Evolutionary conservation across 2,329 filamentous ascomycete genomes (phyloP).

Genomic region (Colletotrichum noveboracense): DNA sequence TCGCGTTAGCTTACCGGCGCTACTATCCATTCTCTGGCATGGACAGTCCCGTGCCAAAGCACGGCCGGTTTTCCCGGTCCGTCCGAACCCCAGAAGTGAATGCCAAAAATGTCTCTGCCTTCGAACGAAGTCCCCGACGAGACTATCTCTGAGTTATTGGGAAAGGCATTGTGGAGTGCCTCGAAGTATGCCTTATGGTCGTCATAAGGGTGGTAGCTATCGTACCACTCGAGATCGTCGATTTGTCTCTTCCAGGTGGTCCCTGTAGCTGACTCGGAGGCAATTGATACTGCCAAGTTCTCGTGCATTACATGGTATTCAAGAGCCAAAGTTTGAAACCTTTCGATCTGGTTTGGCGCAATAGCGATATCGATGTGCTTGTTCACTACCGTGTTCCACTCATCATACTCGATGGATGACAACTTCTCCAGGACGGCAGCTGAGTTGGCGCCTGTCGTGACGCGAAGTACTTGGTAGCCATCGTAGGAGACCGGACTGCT

Average conservation of each 20-base stretch:
- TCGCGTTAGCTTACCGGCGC: constrained; percentile 48
- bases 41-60: constrained; percentile 56
- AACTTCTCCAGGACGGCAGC: not conserved
- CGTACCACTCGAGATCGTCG: constrained; percentile 49
- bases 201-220: constrained; percentile 53
- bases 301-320: constrained; percentile 32
- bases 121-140: constrained; percentile 49
- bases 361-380: constrained; percentile 34
- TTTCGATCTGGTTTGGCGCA: constrained; percentile 30
- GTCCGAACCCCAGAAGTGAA: constrained; percentile 52
- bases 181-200: constrained; percentile 52
- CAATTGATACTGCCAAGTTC: constrained; percentile 33
- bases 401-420: not conserved
- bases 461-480: constrained; percentile 9
- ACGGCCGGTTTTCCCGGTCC: constrained; percentile 51
- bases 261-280: constrained; percentile 26
- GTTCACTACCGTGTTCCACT: not conserved
- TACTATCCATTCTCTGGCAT: constrained; percentile 60
- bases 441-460: constrained; percentile 1
- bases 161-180: constrained; percentile 44
- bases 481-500: not conserved
- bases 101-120: constrained; percentile 61
- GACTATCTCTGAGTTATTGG: constrained; percentile 51
- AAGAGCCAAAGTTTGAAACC: constrained; percentile 33
- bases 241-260: constrained; percentile 25